Percentiles rank a stretch among this genome's conserved stretches.
Evolutionary conservation across 352 stramenopile species (phyloP).

Genomic region (Phytophthora pistaciae): DNA sequence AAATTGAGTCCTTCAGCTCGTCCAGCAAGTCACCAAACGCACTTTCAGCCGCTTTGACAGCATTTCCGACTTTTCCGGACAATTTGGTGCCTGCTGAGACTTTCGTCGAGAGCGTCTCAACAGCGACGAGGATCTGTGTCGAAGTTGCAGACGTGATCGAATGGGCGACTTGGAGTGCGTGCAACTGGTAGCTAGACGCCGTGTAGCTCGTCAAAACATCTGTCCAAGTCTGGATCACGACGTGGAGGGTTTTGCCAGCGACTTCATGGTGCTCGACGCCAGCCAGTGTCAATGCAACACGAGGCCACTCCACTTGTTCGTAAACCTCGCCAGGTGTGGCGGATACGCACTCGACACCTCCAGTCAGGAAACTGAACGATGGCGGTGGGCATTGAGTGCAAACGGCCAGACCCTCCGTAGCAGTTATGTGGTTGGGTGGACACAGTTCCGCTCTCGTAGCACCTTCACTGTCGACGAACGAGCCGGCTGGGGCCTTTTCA

Average conservation of each 20-base stretch:
- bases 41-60: conserved; percentile 20
- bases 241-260: conserved; percentile 4
- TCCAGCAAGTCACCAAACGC: conserved; percentile 22
- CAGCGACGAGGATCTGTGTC: conserved; percentile 32
- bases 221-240: conserved; percentile 30
- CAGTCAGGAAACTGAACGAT: conserved; percentile 46
- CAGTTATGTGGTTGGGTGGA: conserved; percentile 30
- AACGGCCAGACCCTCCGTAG: conserved; percentile 23
- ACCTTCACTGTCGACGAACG: conserved; percentile 42
- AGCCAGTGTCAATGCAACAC: conserved; percentile 29
- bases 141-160: not conserved
- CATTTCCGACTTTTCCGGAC: conserved; percentile 2
- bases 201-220: conserved; percentile 32
- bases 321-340: conserved; percentile 51
- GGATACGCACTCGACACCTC: conserved; percentile 34
- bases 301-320: conserved; percentile 48
- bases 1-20: conserved; percentile 17
- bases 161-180: conserved; percentile 34
- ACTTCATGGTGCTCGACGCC: conserved; percentile 26
- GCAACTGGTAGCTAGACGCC: conserved; percentile 22
- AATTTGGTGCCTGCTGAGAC: not conserved
- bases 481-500: conserved; percentile 37
- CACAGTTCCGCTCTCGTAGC: conserved; percentile 41
- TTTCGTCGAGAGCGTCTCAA: conserved; percentile 27
- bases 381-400: conserved; percentile 42